Base-by-base conservation (phyloP, 2,329 filamentous ascomycete genomes). In the Trichoderma afroharzianum region DNA sequence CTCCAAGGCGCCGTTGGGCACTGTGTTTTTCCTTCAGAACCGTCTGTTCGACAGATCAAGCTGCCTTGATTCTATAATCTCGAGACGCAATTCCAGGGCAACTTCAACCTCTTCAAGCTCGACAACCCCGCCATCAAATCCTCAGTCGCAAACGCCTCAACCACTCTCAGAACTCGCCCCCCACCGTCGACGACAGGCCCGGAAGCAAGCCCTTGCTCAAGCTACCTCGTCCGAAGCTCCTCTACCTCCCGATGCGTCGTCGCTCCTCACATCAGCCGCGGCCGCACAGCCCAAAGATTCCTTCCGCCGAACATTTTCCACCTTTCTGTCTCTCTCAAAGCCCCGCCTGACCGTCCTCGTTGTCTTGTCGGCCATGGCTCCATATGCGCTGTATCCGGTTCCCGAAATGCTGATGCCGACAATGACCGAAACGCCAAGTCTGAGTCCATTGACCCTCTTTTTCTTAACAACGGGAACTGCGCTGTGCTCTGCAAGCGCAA, bases 371-470 rank as follows among this genome's bases (percentile, higher is more conserved):
- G 93, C 95, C 32, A 97, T 96, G 80, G 92, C 93, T 3, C 89
- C 95, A 3, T 99, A 98, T 81, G 93, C 94, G 18, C 86, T 99
- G 70, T 99, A 98, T 80, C 96, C 96, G 0, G 93, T 97, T 2
- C 95, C 95, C 2, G 91, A 93, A 68, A 90, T 98, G 74, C 90
- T 99, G 67, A 88, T 89, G 53, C 89, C 92, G 11, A 87, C 90
- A 21, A 88, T 81, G 71, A 84, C 86, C 67, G 86, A 86, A 62
- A 92, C 91, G 6, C 94, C 96, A 1, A 96, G 94, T 21, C 88
- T 98, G 58, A 97, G 93, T 73, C 94, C 96, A 2, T 86, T 98
- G 68, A 99, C 96, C 9, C 91, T 98, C 21, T 86, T 97, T 66
- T 98, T 97, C 84, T 90, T 99, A 66, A 97, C 95, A 0, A 90